Base-by-base conservation (phyloP, 2,329 filamentous ascomycete genomes). In the Xylaria sp. region DNA sequence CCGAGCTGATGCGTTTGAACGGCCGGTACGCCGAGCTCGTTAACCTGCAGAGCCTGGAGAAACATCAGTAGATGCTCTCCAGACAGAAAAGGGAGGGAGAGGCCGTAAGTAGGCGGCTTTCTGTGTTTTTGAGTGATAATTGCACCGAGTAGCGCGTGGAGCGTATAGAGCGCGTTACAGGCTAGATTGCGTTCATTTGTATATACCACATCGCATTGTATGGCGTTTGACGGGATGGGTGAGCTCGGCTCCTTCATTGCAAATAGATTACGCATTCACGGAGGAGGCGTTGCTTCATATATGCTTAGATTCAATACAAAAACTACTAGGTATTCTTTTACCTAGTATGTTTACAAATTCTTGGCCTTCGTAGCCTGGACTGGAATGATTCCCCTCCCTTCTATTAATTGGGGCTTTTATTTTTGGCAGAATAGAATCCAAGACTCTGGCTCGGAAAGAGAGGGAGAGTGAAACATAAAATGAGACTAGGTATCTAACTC, bases 21-120 rank as follows among this genome's bases (percentile, higher is more conserved):
- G 90, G 90, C 3, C 83, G 90, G 48, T 95, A 95, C 72, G 87
- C 85, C 9, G 91, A 94, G 78, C 76, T 95, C 66, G 91, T 94
- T 48, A 91, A 90, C 67, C 78, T 94, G 68, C 91, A 95, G 81
- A 92, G 88, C 74, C 76, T 95, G 71, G 90, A 86, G 69, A 90
- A 87, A 79, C 74, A 80, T 61, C 67, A 68, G 37, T 72, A 71
- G 31, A 8, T 41, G n/a, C 13, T 21, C 8, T n/a, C 11, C 10
- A 37, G 8, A 9, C n/a, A n/a, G n/a, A 10, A 9, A 29, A 19
- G 35, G 4, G 7, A 23, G 29, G n/a, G 43, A 29, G 29, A 56
- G 31, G 40, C 11, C 9, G 25, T 13, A 41, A 17, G 33, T 38
- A 15, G 47, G n/a, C 8, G 11, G 4, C 31, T n/a, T 40, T 43